Conservation (phyloP, 2,329 filamentous ascomycete species). For the Aplosporella prunicola region DNA sequence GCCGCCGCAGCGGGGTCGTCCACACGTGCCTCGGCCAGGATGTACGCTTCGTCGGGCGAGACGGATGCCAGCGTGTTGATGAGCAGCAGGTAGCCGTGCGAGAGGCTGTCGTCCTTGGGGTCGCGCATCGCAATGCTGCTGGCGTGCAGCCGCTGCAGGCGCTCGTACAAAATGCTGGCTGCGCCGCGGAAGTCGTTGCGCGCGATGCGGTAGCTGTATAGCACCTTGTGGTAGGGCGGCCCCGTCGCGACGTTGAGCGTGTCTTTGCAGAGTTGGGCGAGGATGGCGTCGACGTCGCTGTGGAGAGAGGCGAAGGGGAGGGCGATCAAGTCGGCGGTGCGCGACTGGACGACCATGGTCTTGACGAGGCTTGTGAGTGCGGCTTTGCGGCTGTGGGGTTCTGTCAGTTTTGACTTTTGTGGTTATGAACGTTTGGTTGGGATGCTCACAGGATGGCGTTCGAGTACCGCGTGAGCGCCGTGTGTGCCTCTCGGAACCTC, state of each 20-base stretch:
- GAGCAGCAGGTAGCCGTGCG: constrained; percentile 74
- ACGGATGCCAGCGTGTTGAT: constrained; percentile 91
- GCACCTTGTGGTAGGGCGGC: constrained; percentile 73
- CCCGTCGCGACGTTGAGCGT: constrained; percentile 52
- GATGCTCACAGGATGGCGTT: constrained; percentile 54
- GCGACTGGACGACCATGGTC: constrained; percentile 26
- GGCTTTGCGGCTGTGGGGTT: constrained; percentile 49
- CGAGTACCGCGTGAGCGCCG: constrained; percentile 62
- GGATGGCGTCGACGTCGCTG: constrained; percentile 67
- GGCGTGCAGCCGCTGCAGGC: constrained; percentile 42
- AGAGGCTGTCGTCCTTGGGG: constrained; percentile 46
- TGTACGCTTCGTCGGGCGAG: constrained; percentile 70
- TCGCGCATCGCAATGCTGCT: constrained; percentile 29
- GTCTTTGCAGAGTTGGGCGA: constrained; percentile 61
- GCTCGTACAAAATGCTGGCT: constrained; percentile 47
- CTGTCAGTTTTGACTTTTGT: constrained; percentile 13
- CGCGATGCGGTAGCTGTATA: constrained; percentile 83
- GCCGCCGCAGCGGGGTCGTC: constrained; percentile 28
- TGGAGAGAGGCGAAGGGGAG: constrained; percentile 73
- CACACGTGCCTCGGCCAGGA: constrained; percentile 47
- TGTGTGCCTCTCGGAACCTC: constrained; percentile 75
- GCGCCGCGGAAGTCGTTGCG: constrained; percentile 79
- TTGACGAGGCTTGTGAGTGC: constrained; percentile 58
- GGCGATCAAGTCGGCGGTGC: constrained; percentile 45
- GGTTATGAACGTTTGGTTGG: background rate